Evolutionary conservation across 345 rosid genomes (phyloP), one percentile per base, ranked within the genome.

Genomic region (Stellera chamaejasme): DNA sequence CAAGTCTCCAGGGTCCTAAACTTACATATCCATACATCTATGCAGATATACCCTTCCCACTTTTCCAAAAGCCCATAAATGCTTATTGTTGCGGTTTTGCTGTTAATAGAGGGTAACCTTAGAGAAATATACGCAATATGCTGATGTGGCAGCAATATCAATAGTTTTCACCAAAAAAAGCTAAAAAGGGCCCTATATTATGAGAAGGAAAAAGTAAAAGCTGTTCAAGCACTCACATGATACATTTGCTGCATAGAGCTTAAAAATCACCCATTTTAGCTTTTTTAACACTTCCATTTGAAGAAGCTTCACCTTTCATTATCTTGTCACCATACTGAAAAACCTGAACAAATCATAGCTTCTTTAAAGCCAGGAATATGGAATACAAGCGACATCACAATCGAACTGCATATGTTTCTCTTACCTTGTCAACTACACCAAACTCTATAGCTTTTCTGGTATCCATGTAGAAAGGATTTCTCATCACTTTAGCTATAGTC

Each of bases 401-500:
- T 39, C 26, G 0, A 54, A 54, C 23, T 54, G 10, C 9, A 10
- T 32, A 42, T 6, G 3, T 16, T 11, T 36, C 26, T 59, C 75
- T 65, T 62, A 92, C 96, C 78, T 67, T 79, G 73, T 88, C 98
- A 64, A 88, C 71, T 67, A 88, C 93, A 28, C 98, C 98, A 66
- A 85, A 92, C 63, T 86, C 93, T 69, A 70, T 75, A 54, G 96
- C 98, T 76, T 59, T 77, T 26, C 46, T 69, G 12, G 89, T 66
- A 67, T 88, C 88, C 96, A 92, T 84, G 62, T 76, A 78, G 73
- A 53, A 82, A 12, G 88, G 90, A 52, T 82, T 69, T 70, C 61
- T 82, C 87, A 88, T 86, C 60, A 44, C 80, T 36, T 76, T 72
- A 58, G 85, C 73, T 10, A 92, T 84, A 1, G 82, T 66, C 78